A percentile compares a stretch with the other conserved stretches of the same genome.
phyloP scores from a whole-genome alignment of 2,329 filamentous ascomycete species.

The Tolypocladium guangdongense region DNA sequence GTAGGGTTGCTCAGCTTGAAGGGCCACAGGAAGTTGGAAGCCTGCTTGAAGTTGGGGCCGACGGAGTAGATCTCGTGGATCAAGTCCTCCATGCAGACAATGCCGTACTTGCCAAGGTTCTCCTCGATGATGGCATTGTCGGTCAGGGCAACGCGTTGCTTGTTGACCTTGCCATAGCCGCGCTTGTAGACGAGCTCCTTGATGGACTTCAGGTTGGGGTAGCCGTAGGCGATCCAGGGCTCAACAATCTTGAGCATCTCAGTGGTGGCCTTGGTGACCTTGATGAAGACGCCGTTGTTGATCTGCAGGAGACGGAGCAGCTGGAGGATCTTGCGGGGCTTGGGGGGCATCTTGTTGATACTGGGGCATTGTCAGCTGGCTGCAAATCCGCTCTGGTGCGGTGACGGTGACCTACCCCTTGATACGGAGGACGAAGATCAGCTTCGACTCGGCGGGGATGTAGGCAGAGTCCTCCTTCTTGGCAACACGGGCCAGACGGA shows the following conservation, averaged over 20 bases:
- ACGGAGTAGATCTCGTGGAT: constrained; percentile 99
- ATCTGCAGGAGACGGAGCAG: constrained; percentile 99
- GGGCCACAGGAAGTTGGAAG: constrained; percentile 98
- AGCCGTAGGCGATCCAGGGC: constrained; percentile 98
- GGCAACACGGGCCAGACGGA: constrained; percentile 80
- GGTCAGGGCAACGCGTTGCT: constrained; percentile 91
- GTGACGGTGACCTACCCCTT: constrained; percentile 58
- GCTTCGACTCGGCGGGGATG: constrained; percentile 87
- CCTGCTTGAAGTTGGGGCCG: constrained; percentile 99
- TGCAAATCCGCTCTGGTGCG: background rate
- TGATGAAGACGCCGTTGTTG: constrained; percentile 99
- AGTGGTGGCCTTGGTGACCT: constrained; percentile 91
- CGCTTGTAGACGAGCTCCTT: constrained; percentile 99
- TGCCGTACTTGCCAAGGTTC: constrained; percentile 93
- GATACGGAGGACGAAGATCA: constrained; percentile 97
- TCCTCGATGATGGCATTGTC: constrained; percentile 98
- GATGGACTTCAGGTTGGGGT: constrained; percentile 98
- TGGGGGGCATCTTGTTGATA: constrained; percentile 99
- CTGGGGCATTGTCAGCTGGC: constrained; percentile 27
- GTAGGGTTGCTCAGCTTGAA: constrained; percentile 99
- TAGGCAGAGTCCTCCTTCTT: constrained; percentile 91
- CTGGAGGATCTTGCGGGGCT: constrained; percentile 99
- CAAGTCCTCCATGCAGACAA: constrained; percentile 98
- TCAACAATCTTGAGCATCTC: constrained; percentile 98
- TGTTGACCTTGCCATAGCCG: constrained; percentile 97